Evolutionary conservation across 208 protist species (phyloP), one percentile per base, ranked within the genome.

Genomic region (Crithidia acanthocephali): DNA sequence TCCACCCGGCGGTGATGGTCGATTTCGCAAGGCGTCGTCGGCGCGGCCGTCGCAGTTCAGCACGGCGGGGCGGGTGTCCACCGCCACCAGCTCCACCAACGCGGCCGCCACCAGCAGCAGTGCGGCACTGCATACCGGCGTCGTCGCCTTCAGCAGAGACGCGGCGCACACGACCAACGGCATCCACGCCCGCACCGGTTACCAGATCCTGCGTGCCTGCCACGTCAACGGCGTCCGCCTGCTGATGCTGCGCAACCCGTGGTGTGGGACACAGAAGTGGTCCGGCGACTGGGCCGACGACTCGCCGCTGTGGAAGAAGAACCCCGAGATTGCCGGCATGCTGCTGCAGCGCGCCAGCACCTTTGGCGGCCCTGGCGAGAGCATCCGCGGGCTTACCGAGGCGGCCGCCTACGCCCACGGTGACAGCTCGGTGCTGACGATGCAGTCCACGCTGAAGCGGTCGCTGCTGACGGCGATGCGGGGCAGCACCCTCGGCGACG

Each of bases 211-310:
- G 32, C 80, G 88, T 27, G 83, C 87, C 5, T 66, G 81, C 45
- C 81, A 88, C 27, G 20, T 94, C 23, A 81, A 86, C 72, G 88
- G 88, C 1, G 59, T 91, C 8, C 73, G 76, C 4, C 76, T 97
- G 56, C 40, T 97, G 20, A 69, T 86, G 75, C 65, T 97, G 47
- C 68, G 56, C 42, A 90, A 84, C 65, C 67, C 64, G 2, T 92
- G 81, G 57, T 71, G 65, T 22, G 60, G 22, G 25, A 16, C 25
- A 0, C 51, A 66, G 27, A 68, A 67, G 30, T 96, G 92, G 92
- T 74, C 73, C 7, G 90, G 92, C 5, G 87, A 92, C 55, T 97
- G 92, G 92, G 84, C 73, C 2, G 86, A 91, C 42, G 83, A 85
- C 50, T 93, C 86, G 2, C 53, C 71, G 23, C 65, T 85, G 44